A percentile compares a stretch with the other conserved stretches of the same genome.
Conservation (phyloP, 352 stramenopile genomes). For the Phytophthora sp. region DNA sequence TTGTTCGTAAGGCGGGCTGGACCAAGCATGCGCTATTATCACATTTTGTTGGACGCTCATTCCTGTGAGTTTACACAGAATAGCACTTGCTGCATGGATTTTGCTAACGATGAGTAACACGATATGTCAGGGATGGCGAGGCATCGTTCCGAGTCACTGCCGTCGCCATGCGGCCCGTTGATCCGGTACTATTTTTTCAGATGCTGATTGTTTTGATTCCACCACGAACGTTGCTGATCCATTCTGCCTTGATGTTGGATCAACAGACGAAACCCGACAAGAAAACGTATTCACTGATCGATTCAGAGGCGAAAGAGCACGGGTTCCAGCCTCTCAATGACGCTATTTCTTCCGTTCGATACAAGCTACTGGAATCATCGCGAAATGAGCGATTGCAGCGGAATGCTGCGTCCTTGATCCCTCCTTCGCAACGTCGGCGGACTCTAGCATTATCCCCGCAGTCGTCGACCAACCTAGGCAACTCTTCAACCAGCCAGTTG, state of each 20-base stretch:
- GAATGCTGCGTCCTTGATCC: background rate
- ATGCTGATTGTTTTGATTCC: background rate
- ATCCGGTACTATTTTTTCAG: slow-evolving; percentile 41
- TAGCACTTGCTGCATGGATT: background rate
- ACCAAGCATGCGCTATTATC: slow-evolving; percentile 72
- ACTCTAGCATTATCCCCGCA: slow-evolving; percentile 4
- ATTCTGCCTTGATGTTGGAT: background rate
- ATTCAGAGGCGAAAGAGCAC: slow-evolving; percentile 57
- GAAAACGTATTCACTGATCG: slow-evolving; percentile 60
- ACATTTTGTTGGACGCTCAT: slow-evolving; percentile 75
- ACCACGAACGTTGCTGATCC: background rate
- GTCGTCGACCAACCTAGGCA: background rate
- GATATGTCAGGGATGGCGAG: slow-evolving; percentile 45
- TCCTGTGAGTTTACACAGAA: slow-evolving; percentile 46
- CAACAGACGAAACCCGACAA: slow-evolving; percentile 59
- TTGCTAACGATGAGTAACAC: no score
- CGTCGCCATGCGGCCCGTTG: slow-evolving; percentile 48
- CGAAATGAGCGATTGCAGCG: slow-evolving; percentile 3
- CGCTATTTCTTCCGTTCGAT: slow-evolving; percentile 52
- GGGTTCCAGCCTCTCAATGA: slow-evolving; percentile 55
- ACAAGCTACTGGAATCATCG: slow-evolving; percentile 43
- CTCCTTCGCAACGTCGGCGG: slow-evolving; percentile 14
- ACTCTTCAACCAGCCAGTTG: slow-evolving; percentile 5
- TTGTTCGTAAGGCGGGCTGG: slow-evolving; percentile 76
- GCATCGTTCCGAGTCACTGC: slow-evolving; percentile 50